phyloP scores from a whole-genome alignment of 2,329 filamentous ascomycete genomes.

The Xylariales sp. region DNA sequence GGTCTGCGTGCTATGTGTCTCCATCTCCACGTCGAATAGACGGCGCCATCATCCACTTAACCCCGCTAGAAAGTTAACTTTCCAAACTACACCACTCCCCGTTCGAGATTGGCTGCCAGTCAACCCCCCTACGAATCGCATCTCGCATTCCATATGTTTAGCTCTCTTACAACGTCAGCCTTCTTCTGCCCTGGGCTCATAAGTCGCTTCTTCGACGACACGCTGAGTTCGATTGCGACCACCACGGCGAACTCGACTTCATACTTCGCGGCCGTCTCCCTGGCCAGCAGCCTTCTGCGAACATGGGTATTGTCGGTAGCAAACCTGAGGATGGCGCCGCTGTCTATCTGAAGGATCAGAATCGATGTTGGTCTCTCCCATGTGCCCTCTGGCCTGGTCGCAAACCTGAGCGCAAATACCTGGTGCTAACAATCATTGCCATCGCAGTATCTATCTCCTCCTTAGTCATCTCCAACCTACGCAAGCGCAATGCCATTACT shows the following conservation, averaged over 20 bases:
- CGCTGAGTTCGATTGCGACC: constrained; percentile 1
- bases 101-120: constrained; percentile 5
- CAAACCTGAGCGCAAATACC: background rate
- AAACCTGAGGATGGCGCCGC: constrained; percentile 76
- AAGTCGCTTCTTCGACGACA: background rate
- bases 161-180: background rate
- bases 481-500: constrained; percentile 70
- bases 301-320: constrained; percentile 91
- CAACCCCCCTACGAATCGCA: background rate
- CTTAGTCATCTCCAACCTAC: constrained; percentile 74
- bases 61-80: constrained; percentile 7
- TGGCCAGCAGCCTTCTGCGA: constrained; percentile 31
- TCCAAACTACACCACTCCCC: too few species aligned
- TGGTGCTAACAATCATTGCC: background rate
- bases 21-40: too few species aligned
- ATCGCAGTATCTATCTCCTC: constrained; percentile 77
- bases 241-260: constrained; percentile 4
- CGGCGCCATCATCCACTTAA: constrained; percentile 5
- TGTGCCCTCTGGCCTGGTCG: constrained; percentile 1
- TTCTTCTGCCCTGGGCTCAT: background rate
- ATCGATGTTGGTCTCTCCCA: constrained; percentile 63
- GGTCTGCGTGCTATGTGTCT: too few species aligned
- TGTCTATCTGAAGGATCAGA: constrained; percentile 87
- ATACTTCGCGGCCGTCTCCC: constrained; percentile 18
- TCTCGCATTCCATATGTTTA: background rate